A percentile compares a stretch with the other conserved stretches of the same genome.
phyloP scores from a whole-genome alignment of 495 filamentous ascomycete genomes.

The Chaetomium fimeti region DNA sequence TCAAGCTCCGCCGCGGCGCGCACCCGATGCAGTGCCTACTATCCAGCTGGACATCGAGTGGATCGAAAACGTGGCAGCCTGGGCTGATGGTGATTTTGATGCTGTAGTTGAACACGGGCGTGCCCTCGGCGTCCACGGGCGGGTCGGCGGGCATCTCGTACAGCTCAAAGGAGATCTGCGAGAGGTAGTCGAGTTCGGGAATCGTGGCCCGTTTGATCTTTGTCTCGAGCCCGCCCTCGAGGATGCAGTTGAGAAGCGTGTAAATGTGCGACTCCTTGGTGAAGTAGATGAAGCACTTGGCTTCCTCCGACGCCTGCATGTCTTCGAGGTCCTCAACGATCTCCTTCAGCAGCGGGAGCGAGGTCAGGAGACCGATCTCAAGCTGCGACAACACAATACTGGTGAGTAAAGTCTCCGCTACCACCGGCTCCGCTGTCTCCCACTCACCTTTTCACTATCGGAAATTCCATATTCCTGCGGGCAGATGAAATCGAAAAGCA shows the following conservation, averaged over 20 bases:
- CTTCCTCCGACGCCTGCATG: slow-evolving; percentile 87
- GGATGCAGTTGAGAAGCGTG: slow-evolving; percentile 93
- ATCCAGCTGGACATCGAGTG: slow-evolving; percentile 91
- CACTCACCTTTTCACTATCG: slow-evolving; percentile 73
- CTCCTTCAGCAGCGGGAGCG: slow-evolving; percentile 87
- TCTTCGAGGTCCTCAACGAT: slow-evolving; percentile 97
- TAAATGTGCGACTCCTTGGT: slow-evolving; percentile 99
- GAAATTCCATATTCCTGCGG: slow-evolving; percentile 97
- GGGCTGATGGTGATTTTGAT: slow-evolving; percentile 95
- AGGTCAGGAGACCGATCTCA: slow-evolving; percentile 93
- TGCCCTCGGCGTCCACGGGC: slow-evolving; percentile 41
- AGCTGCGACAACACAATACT: slow-evolving; percentile 44
- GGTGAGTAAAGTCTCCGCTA: slow-evolving; percentile 11
- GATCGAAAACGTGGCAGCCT: slow-evolving; percentile 93
- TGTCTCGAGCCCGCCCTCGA: slow-evolving; percentile 92
- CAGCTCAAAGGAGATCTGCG: slow-evolving; percentile 94
- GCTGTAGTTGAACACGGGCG: slow-evolving; percentile 75
- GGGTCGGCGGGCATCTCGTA: slow-evolving; percentile 86
- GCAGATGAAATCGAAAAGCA: slow-evolving; percentile 96
- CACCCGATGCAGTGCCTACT: slow-evolving; percentile 92
- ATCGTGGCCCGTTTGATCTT: slow-evolving; percentile 88
- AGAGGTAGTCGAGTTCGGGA: slow-evolving; percentile 96
- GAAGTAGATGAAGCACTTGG: slow-evolving; percentile 97
- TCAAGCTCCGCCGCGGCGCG: slow-evolving; percentile 82
- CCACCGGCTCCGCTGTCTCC: background rate